Percentiles rank a stretch among this genome's conserved stretches.
These are phyloP conservation scores for Phytopythium cucurbitacearum DNA, from an alignment of 352 stramenopile genomes.

Conservation along the genomic window DNA sequence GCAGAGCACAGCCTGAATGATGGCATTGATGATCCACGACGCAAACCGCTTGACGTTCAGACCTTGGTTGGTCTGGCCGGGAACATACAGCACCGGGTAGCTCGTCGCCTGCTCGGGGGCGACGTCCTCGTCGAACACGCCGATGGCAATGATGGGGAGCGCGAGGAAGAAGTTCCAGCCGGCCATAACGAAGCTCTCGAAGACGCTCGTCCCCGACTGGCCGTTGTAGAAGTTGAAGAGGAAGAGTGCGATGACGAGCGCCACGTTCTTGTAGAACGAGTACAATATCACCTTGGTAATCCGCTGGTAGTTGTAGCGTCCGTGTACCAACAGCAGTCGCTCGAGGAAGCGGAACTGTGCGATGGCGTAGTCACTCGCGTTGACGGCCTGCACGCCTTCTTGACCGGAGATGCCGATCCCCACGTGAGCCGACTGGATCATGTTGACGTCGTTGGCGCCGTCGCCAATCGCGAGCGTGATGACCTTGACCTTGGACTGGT, in stretches of 20 bases:
- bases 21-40: slow-evolving; percentile 60
- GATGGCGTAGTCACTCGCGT: slow-evolving; percentile 91
- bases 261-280: slow-evolving; percentile 81
- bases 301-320: slow-evolving; percentile 96
- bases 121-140: slow-evolving; percentile 79
- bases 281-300: slow-evolving; percentile 92
- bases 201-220: slow-evolving; percentile 79
- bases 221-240: slow-evolving; percentile 84
- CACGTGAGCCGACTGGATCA: slow-evolving; percentile 93
- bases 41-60: slow-evolving; percentile 65
- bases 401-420: slow-evolving; percentile 92
- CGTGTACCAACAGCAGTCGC: slow-evolving; percentile 94
- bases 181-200: slow-evolving; percentile 80
- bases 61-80: slow-evolving; percentile 57
- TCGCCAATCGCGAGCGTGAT: slow-evolving; percentile 93
- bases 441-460: slow-evolving; percentile 94
- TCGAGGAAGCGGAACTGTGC: slow-evolving; percentile 93
- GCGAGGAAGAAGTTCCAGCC: slow-evolving; percentile 80
- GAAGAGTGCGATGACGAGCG: slow-evolving; percentile 64
- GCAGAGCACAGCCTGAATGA: slow-evolving; percentile 59
- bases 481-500: slow-evolving; percentile 30
- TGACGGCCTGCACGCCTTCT: slow-evolving; percentile 90
- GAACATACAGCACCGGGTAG: slow-evolving; percentile 53
- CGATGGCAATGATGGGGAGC: slow-evolving; percentile 89
- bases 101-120: slow-evolving; percentile 47